phyloP scores from a whole-genome alignment of 2,329 filamentous ascomycete species.

The Colletotrichum gigasporum region DNA sequence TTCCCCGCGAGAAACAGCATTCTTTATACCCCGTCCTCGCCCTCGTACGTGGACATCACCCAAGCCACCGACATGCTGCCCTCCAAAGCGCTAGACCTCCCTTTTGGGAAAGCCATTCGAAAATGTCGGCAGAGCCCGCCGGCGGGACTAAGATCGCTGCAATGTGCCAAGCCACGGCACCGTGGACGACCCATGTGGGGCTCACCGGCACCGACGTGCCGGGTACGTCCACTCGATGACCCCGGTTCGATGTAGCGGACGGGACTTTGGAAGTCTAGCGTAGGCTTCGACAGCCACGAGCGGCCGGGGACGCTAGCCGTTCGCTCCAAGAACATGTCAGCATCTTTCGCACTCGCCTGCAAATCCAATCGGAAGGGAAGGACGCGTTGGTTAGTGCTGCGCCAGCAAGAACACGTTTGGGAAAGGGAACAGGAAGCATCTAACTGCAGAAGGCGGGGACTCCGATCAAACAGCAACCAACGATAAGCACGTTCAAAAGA shows the following conservation, averaged over 20 bases:
- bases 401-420: not conserved
- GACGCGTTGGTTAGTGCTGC: not conserved
- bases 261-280: not conserved
- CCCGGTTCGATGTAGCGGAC: not conserved
- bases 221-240: constrained; percentile 10
- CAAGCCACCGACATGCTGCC: not conserved
- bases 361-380: constrained; percentile 1
- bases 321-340: no score
- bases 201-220: constrained; percentile 20
- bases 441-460: not conserved
- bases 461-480: not conserved
- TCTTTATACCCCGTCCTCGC: not conserved
- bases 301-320: not conserved
- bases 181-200: constrained; percentile 17
- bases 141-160: not conserved
- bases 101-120: constrained; percentile 29
- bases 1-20: no score
- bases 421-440: not conserved
- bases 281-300: constrained; percentile 8
- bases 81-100: not conserved
- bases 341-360: constrained; percentile 19
- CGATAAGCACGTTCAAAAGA: not conserved
- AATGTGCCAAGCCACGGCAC: constrained; percentile 32
- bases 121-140: not conserved
- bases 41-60: not conserved